Conservation (phyloP, 139 green algal species). For the Tetratostichococcus sp. region DNA sequence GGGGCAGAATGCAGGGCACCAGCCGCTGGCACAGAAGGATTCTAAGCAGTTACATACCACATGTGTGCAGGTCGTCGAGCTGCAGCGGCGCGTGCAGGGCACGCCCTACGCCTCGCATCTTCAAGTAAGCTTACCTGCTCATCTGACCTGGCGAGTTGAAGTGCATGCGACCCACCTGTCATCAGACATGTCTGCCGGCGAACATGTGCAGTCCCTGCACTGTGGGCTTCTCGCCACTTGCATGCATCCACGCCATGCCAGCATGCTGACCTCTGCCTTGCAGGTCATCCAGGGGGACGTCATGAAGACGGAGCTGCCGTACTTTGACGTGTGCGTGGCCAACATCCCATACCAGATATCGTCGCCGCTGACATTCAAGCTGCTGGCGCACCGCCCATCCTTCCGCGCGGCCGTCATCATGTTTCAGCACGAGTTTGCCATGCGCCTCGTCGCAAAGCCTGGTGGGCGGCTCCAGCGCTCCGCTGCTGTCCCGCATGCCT, state of each 20-base stretch:
- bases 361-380: slow-evolving; percentile 97
- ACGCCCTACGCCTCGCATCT: slow-evolving; percentile 73
- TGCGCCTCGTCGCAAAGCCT: slow-evolving; percentile 90
- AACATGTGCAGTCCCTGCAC: too few species aligned
- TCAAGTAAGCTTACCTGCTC: slow-evolving; percentile 36
- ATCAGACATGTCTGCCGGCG: too few species aligned
- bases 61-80: slow-evolving; percentile 90
- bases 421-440: slow-evolving; percentile 99
- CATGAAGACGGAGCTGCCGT: slow-evolving; percentile 87
- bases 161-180: too few species aligned
- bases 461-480: too few species aligned
- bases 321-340: slow-evolving; percentile 99
- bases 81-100: slow-evolving; percentile 88
- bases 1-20: too few species aligned
- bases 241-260: too few species aligned
- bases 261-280: too few species aligned
- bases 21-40: too few species aligned
- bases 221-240: slow-evolving; percentile 6
- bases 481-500: too few species aligned
- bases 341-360: slow-evolving; percentile 99
- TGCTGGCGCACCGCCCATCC: slow-evolving; percentile 77
- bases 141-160: not conserved
- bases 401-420: slow-evolving; percentile 97
- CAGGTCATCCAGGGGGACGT: slow-evolving; percentile 96
- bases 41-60: too few species aligned